Percentiles rank a stretch among this genome's conserved stretches.
phyloP scores from a whole-genome alignment of 2,329 filamentous ascomycete species.

The Aspergillus transmontanensis region DNA sequence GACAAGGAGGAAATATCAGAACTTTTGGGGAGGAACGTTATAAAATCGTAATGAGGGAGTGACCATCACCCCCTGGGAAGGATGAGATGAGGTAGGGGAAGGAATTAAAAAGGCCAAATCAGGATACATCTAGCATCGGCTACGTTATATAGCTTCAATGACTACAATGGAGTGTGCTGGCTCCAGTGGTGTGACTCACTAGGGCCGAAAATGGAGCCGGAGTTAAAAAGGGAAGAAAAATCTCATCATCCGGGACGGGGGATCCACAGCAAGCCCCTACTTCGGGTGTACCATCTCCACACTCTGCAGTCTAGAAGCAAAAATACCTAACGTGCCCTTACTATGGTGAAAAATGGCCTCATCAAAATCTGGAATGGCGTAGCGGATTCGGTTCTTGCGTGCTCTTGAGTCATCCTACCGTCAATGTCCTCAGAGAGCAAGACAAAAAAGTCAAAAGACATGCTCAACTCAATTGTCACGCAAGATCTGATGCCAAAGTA shows the following conservation, averaged over 20 bases:
- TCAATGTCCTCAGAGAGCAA: neutral
- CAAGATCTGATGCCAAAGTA: neutral
- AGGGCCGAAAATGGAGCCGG: conserved; percentile 19
- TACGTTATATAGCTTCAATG: conserved; percentile 12
- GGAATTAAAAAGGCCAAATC: conserved; percentile 8
- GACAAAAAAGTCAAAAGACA: neutral
- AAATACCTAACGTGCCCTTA: conserved; percentile 10
- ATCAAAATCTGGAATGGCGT: conserved; percentile 16
- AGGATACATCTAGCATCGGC: conserved; percentile 1
- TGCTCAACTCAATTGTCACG: neutral
- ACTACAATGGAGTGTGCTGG: conserved; percentile 16
- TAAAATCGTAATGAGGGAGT: conserved; percentile 30
- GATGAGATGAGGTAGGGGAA: conserved; percentile 38
- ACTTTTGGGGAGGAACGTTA: conserved; percentile 16
- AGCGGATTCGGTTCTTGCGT: neutral
- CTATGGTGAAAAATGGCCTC: conserved; percentile 24
- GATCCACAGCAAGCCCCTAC: conserved; percentile 14
- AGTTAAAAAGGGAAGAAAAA: conserved; percentile 14
- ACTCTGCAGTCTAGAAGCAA: conserved; percentile 16
- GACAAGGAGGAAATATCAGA: conserved; percentile 8
- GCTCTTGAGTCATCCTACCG: conserved; percentile 7
- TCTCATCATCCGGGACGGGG: conserved; percentile 12
- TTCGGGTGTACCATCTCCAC: conserved; percentile 14
- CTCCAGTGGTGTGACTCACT: conserved; percentile 30
- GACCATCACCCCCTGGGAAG: conserved; percentile 40